Conservation (phyloP, 2,329 filamentous ascomycete genomes). For the Epichloe aotearoae region DNA sequence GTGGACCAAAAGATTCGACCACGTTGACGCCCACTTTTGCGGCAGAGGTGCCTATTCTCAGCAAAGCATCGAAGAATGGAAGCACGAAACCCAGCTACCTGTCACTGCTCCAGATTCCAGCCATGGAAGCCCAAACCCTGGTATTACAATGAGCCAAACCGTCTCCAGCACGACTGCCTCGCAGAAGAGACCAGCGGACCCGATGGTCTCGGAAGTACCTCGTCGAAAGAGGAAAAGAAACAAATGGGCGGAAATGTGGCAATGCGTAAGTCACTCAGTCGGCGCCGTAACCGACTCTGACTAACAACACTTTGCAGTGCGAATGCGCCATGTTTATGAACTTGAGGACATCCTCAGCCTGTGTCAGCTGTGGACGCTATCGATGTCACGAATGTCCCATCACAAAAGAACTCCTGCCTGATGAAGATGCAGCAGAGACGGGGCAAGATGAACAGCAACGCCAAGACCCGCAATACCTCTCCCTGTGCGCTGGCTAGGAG, state of each 20-base stretch:
- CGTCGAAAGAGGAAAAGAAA: not conserved
- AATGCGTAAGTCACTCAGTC: constrained; percentile 2
- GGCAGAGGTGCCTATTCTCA: constrained; percentile 29
- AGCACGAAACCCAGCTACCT: constrained; percentile 14
- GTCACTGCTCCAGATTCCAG: not conserved
- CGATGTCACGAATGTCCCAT: not conserved
- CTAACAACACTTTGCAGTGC: not conserved
- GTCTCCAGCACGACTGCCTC: not conserved
- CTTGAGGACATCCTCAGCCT: not conserved
- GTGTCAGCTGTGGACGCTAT: not conserved
- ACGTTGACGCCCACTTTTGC: constrained; percentile 63
- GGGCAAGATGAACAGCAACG: not conserved
- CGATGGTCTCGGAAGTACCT: not conserved
- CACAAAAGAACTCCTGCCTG: not conserved
- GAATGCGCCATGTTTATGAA: constrained; percentile 1
- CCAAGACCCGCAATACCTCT: not conserved
- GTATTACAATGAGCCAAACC: not conserved
- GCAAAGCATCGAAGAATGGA: constrained; percentile 44
- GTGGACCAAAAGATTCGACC: constrained; percentile 46
- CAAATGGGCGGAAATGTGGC: not conserved
- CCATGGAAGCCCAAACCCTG: constrained; percentile 7
- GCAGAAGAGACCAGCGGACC: not conserved
- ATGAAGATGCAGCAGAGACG: not conserved
- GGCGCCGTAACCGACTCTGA: not conserved
- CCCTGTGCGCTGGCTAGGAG: not conserved